Evolutionary conservation across 768 basidiomycete species (phyloP).

Genomic region (Naganishia onofrii): DNA sequence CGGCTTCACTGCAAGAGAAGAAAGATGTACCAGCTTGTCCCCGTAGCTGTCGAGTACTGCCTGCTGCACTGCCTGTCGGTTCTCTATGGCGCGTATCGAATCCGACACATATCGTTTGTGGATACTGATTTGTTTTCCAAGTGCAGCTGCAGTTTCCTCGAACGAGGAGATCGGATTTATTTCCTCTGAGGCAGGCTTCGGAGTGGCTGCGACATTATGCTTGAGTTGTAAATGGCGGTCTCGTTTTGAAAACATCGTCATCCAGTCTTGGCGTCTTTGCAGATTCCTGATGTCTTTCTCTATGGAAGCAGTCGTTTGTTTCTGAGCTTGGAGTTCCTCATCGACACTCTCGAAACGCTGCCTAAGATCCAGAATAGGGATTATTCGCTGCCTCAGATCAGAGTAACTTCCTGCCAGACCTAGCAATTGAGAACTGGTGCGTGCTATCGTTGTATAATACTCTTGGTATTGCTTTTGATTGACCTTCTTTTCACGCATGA

Average conservation of each 20-base stretch:
- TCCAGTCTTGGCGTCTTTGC: not conserved
- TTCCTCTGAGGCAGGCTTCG: not conserved
- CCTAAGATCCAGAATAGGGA: not conserved
- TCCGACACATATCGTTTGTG: too few relatives aligned
- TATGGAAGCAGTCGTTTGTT: not conserved
- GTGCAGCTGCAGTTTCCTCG: too few relatives aligned
- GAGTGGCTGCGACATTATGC: not conserved
- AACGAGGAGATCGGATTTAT: not conserved
- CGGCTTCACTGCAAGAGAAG: not conserved
- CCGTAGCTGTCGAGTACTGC: too few relatives aligned
- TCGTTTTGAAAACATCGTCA: not conserved
- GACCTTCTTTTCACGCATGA: not conserved
- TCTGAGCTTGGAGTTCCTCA: not conserved
- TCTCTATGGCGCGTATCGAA: too few relatives aligned
- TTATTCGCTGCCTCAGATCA: not conserved
- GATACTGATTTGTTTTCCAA: too few relatives aligned
- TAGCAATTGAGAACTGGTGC: not conserved
- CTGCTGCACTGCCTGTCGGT: too few relatives aligned
- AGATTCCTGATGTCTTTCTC: not conserved
- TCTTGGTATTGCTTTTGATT: not conserved
- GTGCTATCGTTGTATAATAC: not conserved
- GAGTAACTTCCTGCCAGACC: not conserved
- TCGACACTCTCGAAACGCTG: not conserved
- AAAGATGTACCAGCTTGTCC: not conserved
- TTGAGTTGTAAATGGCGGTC: not conserved